Conservation (phyloP, 257 asterid species). For the Nicotiana tomentosiformis region DNA sequence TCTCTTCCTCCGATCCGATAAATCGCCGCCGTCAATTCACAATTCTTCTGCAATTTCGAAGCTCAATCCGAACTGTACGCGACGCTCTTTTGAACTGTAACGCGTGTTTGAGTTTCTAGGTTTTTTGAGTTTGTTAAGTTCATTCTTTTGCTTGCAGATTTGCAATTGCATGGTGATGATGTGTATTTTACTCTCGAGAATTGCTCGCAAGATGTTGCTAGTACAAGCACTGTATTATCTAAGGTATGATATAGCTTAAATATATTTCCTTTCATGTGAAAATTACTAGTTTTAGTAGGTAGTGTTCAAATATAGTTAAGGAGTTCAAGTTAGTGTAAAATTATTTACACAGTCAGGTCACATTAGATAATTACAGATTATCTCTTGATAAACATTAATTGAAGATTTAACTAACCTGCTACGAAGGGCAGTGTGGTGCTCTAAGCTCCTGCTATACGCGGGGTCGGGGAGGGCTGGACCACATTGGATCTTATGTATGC, state of each 20-base stretch:
- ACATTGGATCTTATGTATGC: too few relatives aligned
- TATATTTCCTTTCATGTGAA: not conserved
- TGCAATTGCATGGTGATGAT: conserved; percentile 94
- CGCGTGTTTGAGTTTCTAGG: not conserved
- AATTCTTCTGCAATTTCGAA: conserved; percentile 40
- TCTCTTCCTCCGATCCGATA: conserved; percentile 37
- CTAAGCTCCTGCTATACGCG: too few relatives aligned
- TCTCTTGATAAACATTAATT: too few relatives aligned
- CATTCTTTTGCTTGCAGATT: conserved; percentile 37
- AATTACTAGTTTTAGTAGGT: not conserved
- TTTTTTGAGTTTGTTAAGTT: conserved; percentile 4
- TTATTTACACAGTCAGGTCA: too few relatives aligned
- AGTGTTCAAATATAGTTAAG: not conserved
- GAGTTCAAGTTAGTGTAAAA: too few relatives aligned
- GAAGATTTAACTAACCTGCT: too few relatives aligned
- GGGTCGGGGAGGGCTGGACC: too few relatives aligned
- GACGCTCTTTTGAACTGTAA: not conserved
- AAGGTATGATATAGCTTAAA: conserved; percentile 39
- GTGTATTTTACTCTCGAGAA: conserved; percentile 81
- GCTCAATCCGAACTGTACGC: conserved; percentile 74
- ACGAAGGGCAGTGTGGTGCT: too few relatives aligned
- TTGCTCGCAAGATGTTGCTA: conserved; percentile 45
- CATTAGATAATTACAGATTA: too few relatives aligned
- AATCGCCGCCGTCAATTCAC: conserved; percentile 10
- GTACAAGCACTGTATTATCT: conserved; percentile 39